Evolutionary conservation across 139 green algal genomes (phyloP).

Genomic region (Micractinium sp.): DNA sequence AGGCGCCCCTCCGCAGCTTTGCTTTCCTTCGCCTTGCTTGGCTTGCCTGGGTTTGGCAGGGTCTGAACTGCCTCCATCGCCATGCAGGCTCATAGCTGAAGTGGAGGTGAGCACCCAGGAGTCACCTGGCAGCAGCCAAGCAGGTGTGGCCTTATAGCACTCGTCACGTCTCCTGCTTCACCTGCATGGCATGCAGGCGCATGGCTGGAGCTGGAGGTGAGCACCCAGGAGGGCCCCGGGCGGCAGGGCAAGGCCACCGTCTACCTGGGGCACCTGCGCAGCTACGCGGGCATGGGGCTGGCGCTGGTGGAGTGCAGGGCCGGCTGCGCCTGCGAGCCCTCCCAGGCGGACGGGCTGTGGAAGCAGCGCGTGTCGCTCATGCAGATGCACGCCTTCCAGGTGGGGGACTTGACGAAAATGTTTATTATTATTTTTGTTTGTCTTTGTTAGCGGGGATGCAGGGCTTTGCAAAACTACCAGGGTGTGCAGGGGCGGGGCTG

Average conservation of each 20-base stretch:
- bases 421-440: background rate
- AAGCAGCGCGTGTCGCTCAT: background rate
- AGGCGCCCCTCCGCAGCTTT: no score
- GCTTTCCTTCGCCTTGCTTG: no score
- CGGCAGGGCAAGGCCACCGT: background rate
- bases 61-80: no score
- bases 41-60: no score
- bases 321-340: constrained; percentile 3
- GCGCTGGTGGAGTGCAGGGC: background rate
- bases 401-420: background rate
- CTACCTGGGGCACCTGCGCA: constrained; percentile 25
- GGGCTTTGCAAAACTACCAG: background rate
- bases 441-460: background rate
- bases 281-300: constrained; percentile 22
- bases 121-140: background rate
- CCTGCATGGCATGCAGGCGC: background rate
- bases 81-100: constrained; percentile 4
- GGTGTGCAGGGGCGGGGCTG: no score
- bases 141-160: background rate
- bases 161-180: background rate
- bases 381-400: constrained; percentile 3
- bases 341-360: constrained; percentile 1
- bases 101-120: constrained; percentile 10
- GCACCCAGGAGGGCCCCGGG: background rate
- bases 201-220: constrained; percentile 14